Conservation (phyloP, 2,329 filamentous ascomycete genomes). For the Neocatenulostroma microsporum region DNA sequence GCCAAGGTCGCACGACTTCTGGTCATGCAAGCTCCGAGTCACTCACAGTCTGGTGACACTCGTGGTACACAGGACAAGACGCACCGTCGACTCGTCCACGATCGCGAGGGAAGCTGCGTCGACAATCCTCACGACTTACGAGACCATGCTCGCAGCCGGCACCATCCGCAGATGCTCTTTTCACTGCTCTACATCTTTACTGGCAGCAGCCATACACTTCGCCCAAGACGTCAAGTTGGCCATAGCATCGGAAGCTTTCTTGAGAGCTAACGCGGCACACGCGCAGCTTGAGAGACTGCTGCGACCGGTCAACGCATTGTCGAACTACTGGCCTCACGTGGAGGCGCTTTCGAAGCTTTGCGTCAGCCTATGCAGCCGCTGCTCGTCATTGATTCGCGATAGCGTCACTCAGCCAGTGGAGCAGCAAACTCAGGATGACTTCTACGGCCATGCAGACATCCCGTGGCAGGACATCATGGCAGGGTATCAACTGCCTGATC, state of each 20-base stretch:
- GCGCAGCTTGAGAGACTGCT: slow-evolving; percentile 9
- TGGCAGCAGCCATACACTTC: slow-evolving; percentile 9
- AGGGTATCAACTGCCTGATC: slow-evolving; percentile 2
- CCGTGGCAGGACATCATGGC: slow-evolving; percentile 3
- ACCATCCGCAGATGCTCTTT: slow-evolving; percentile 4
- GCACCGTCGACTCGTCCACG: neutral
- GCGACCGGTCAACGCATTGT: slow-evolving; percentile 5
- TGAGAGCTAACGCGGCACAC: slow-evolving; percentile 7
- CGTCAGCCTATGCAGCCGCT: slow-evolving; percentile 1
- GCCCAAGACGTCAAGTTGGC: slow-evolving; percentile 4
- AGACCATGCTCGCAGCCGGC: slow-evolving; percentile 6
- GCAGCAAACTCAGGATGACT: neutral
- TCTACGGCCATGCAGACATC: neutral
- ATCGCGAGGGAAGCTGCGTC: slow-evolving; percentile 6
- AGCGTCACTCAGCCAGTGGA: neutral
- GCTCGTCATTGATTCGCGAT: neutral
- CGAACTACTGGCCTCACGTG: slow-evolving; percentile 8
- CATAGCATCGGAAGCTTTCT: neutral
- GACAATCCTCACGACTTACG: slow-evolving; percentile 9
- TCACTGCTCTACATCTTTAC: slow-evolving; percentile 5
- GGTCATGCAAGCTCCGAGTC: slow-evolving; percentile 9
- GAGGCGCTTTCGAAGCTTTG: slow-evolving; percentile 7
- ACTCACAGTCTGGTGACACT: slow-evolving; percentile 8
- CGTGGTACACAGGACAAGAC: slow-evolving; percentile 2
- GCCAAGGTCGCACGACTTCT: slow-evolving; percentile 7